Base-by-base conservation (phyloP, 73 alveolate genomes). In the Paramecium tetraurelia region DNA sequence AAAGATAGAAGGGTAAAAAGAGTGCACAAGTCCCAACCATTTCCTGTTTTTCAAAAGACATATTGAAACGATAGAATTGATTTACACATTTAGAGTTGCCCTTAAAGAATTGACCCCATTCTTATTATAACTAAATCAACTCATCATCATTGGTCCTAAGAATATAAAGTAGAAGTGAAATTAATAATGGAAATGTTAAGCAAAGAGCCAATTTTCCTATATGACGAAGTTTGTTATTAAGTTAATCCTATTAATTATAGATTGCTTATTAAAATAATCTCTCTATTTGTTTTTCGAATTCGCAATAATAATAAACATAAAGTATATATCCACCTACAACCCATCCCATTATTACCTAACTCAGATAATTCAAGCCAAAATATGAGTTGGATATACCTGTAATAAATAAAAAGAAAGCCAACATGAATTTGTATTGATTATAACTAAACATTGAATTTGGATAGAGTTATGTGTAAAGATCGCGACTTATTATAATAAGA, bases 281-380 rank as follows among this genome's bases (percentile, higher is more conserved):
- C 14, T 80, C 90, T 24, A 80, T 20, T 10, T 8, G 5, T 80
- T 46, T 27, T 48, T 80, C 90, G 2, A 80, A 44, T 8, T 41
- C 90, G 22, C 90, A 80, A 48, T 18, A 80, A 48, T 80, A 80
- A 21, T 80, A 80, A 0, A 80, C 10, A 14, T 24, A 31, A 0
- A 80, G 57, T 80, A 83, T 27, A 69, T 89, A 89, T 18, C 53
- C 75, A 7, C 94, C 94, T 3, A 89, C 40, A 11, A 71, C 80
- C 72, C 94, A 89, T 3, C 92, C 94, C 58, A 89, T 59, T 5
- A 89, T 43, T 10, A 89, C 85, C 29, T 89, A 43, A 72, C 75
- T 89, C 1, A 89, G 5, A 2, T 41, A 89, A 43, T 89, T 72
- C 63, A 89, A 58, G 24, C 94, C 94, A 7, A 89, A 44, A 40